Evolutionary conservation across 352 stramenopile species (phyloP), one percentile per base, ranked within the genome.

Genomic region (Elongisporangium prolatum): DNA sequence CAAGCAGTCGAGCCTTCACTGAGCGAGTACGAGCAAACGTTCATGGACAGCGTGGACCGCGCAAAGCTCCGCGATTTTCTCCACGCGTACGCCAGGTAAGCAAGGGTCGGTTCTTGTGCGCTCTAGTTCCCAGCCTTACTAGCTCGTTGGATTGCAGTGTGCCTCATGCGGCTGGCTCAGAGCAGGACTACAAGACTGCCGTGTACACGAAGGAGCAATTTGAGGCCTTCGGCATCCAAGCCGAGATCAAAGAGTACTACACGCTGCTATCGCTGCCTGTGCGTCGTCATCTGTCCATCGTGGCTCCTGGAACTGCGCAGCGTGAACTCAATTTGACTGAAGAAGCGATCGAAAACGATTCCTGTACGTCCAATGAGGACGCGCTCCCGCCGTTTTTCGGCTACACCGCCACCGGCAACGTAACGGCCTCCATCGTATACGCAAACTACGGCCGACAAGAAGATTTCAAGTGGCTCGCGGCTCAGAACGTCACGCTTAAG

Each of bases 361-460:
- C 84, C 8, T 81, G 92, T 50, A 80, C 65, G 59, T 84, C 56
- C 61, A 72, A 57, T 61, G 61, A 62, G 65, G 70, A 69, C 25
- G 84, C 68, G 60, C 69, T 76, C 54, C 87, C 71, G 70, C 73
- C 83, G 24, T 96, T 88, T 61, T 63, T 91, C 49, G 89, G 71
- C 13, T 96, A 95, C 70, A 74, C 73, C 9, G 77, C 75, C 0
- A 77, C 76, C 3, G 88, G 85, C 7, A 74, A 86, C 54, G 69
- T 92, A 18, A 79, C 67, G 14, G 69, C 65, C 6, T 67, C 77
- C 3, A 55, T 91, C 4, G 86, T 97, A 54, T 97, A 94, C 67
- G 86, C 73, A 25, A 96, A 97, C 66, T 89, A 89, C 52, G 88
- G 81, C 4, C 67, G 61, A 24, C 87, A 75, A 10, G 40, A 75